Evolutionary conservation across 495 filamentous ascomycete species (phyloP).

Genomic region (Neurospora intermedia): DNA sequence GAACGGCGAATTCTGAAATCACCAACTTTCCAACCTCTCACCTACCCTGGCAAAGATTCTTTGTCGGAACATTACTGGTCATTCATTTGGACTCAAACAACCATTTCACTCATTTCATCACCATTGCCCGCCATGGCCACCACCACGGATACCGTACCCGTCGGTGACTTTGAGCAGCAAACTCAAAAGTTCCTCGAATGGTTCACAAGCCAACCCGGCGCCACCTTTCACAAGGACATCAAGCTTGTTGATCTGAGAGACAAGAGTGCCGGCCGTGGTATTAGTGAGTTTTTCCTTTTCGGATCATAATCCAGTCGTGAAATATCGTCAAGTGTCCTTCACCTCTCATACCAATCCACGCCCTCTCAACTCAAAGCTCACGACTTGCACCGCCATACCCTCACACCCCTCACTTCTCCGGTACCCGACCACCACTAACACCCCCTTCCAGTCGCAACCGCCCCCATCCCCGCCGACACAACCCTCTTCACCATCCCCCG

Average conservation of each 20-base stretch:
- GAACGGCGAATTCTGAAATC: neutral
- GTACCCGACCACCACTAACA: too few relatives aligned
- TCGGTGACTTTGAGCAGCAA: slow-evolving; percentile 18
- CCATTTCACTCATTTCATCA: neutral
- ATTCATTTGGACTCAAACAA: neutral
- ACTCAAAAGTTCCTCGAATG: slow-evolving; percentile 31
- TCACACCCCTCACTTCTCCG: too few relatives aligned
- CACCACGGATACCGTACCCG: neutral
- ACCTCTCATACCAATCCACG: neutral
- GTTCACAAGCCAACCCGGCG: slow-evolving; percentile 33
- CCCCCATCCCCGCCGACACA: slow-evolving; percentile 33
- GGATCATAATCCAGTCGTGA: too few relatives aligned
- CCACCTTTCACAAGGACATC: slow-evolving; percentile 35
- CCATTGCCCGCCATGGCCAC: neutral
- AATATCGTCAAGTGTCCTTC: neutral
- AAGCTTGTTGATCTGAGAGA: slow-evolving; percentile 31
- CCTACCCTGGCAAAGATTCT: neutral
- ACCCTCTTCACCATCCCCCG: slow-evolving; percentile 40
- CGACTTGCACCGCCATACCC: too few relatives aligned
- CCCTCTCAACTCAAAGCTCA: too few relatives aligned
- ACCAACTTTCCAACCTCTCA: neutral
- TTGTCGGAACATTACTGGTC: neutral
- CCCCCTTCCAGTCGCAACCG: slow-evolving; percentile 25
- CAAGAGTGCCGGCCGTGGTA: slow-evolving; percentile 32
- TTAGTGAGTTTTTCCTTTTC: slow-evolving; percentile 20